Evolutionary conservation across 1,139 yeast species (phyloP), one percentile per base, ranked within the genome.

Genomic region (Debaryomycetaceae sp.): DNA sequence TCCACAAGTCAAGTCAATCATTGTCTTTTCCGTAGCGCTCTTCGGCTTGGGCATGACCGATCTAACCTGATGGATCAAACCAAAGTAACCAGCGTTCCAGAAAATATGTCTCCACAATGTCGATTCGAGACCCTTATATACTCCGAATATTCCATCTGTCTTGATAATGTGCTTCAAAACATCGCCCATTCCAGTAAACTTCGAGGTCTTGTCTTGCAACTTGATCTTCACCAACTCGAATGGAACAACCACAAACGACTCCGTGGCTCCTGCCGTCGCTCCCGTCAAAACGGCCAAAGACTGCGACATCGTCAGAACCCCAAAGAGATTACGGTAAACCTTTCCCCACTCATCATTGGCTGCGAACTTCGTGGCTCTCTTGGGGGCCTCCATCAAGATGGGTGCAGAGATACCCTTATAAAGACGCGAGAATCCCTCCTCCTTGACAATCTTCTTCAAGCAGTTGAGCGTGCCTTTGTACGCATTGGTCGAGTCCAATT

Each of bases 71-170:
- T 83, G 87, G 58, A 93, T 93, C 56, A 87, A 82, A 51, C 99
- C 99, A 63, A 93, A 93, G 73, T 95, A 93, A 49, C 99, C 99
- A 41, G 97, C 97, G 67, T 95, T 93, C 99, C 99, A 93, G 53
- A 83, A 74, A 51, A 88, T 80, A 65, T 93, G 99, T 78, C 99
- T 87, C 96, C 97, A 91, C 65, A 95, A 70, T 17, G 99, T 93
- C 23, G 97, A 91, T 72, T 93, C 99, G 56, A 93, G 74, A 49
- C 99, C 99, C 63, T 89, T 90, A 70, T 93, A 93, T 63, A 93
- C 71, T 2, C 97, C 95, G 48, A 88, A 68, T 2, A 81, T 65
- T 58, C 99, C 99, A 63, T 90, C 88, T 44, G 75, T 70, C 56
- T 76, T 78, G 49, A 91, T 68, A 49, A 90, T 87, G 62, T 83